Base-by-base conservation (phyloP, 768 basidiomycete species). In the Rhodocollybia butyracea region DNA sequence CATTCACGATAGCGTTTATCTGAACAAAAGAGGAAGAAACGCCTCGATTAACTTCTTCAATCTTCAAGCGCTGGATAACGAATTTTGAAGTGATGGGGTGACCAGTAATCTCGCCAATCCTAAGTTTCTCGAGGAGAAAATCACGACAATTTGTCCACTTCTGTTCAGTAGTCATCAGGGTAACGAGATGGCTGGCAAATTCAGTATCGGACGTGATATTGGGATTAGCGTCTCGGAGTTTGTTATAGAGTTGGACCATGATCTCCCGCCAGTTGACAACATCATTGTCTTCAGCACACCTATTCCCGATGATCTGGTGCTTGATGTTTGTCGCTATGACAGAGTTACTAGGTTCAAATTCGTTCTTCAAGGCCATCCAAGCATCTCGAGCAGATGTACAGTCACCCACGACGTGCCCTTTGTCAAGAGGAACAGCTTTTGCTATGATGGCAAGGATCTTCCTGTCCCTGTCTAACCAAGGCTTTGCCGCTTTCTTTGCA, bases 361-460 rank as follows among this genome's bases (percentile, higher is more conserved):
- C 56, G 30, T 55, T 56, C 39, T 59, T 59, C n/a, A 61, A 50
- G 0, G 61, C 58, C 1, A 43, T 17, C 58, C 61, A 61, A 2
- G 56, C 51, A 0, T 59, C 51, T 24, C 57, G 57, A 0, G 60
- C 60, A 0, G 55, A 51, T 15, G 39, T 48, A 41, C 57, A 58
- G 22, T 56, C 57, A 2, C 39, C 34, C 11, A 61, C 50, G 36
- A 61, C 51, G 40, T 58, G 54, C 8, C 58, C 48, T n/a, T 55
- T 57, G 17, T 2, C 38, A 15, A 1, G 5, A 13, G 59, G 61
- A 19, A 61, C 43, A 1, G 58, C 58, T 31, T 59, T 56, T 10
- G 51, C 40, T 22, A 61, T 61, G 32, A 57, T 39, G 3, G 59
- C 41, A 3, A 50, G 56, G 6, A 56, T 58, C n/a, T 59, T 59